Conservation (phyloP, 2,329 filamentous ascomycete genomes). For the Claviceps cyperi region DNA sequence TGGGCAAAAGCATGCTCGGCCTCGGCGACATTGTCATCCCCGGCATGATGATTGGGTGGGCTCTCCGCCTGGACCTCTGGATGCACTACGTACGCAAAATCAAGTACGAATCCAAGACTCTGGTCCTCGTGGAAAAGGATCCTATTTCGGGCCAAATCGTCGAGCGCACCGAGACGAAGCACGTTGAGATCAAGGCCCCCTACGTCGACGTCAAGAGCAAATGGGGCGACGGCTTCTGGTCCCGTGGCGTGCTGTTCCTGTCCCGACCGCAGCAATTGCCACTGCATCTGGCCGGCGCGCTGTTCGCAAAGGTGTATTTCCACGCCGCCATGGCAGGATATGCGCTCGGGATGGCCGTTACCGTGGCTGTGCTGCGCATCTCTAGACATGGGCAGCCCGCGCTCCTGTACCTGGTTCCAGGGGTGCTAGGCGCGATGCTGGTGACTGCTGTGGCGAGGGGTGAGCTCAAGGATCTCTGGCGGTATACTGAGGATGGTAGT, state of each 20-base stretch:
- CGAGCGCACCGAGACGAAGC: conserved; percentile 23
- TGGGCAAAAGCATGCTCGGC: conserved; percentile 68
- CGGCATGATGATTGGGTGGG: conserved; percentile 77
- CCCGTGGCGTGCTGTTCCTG: conserved; percentile 20
- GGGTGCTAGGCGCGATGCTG: conserved; percentile 64
- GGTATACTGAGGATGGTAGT: conserved; percentile 60
- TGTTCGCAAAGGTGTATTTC: conserved; percentile 79
- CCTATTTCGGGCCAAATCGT: conserved; percentile 19
- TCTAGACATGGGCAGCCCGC: conserved; percentile 79
- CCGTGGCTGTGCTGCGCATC: conserved; percentile 61
- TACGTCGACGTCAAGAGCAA: conserved; percentile 49
- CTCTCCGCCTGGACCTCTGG: conserved; percentile 83
- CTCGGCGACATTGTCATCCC: conserved; percentile 90
- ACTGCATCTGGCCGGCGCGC: conserved; percentile 22
- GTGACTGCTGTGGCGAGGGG: conserved; percentile 55
- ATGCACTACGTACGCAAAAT: conserved; percentile 62
- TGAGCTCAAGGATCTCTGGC: conserved; percentile 64
- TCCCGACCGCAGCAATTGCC: conserved; percentile 13
- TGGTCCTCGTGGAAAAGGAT: conserved; percentile 21
- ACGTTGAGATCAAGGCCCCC: conserved; percentile 34
- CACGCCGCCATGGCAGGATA: conserved; percentile 65
- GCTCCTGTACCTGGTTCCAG: conserved; percentile 80
- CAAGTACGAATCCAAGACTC: conserved; percentile 25
- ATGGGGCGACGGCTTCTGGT: conserved; percentile 82
- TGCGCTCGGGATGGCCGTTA: conserved; percentile 59